Evolutionary conservation across 2,329 filamentous ascomycete genomes (phyloP), one percentile per base, ranked within the genome.

Genomic region (Paraphaeosphaeria sporulosa): DNA sequence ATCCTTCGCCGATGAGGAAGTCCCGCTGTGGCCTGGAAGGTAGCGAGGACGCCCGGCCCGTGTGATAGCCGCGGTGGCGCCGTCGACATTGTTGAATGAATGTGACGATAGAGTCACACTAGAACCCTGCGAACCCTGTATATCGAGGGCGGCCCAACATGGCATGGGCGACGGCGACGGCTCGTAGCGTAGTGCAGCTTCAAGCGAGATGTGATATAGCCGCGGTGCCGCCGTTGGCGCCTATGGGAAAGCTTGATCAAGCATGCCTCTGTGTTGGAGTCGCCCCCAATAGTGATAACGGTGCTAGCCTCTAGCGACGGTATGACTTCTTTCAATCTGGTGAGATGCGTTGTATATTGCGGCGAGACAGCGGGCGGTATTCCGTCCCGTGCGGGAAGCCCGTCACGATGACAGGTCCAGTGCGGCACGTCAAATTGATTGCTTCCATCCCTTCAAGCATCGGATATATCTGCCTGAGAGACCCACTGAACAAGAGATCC

Each of bases 211-310:
- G 19, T 44, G 42, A 23, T 13, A 44, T 44, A 49, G n/a, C 47
- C 47, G 47, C 47, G 47, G 30, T 34, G 27, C 47, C 47, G 47
- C 47, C 47, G 25, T 49, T 34, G n/a, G 27, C 47, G 47, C 47
- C 10, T 23, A 21, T 34, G 30, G 27, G 42, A 23, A 44, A 44
- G n/a, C n/a, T 44, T 44, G 9, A 21, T 23, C 19, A 7, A 23
- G 42, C 42, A 44, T 23, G 42, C 42, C 10, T 44, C 8, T n/a
- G 10, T 23, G 42, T 23, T 21, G 42, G 38, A 40, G 7, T 19
- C n/a, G n/a, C 42, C 42, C 42, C 19, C 7, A 44, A 13, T 2
- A n/a, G 8, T 19, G 42, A 44, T 44, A 44, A 34, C 47, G 27
- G 23, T 32, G 30, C 47, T n/a, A n/a, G 7, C 19, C 17, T 8